Evolutionary conservation across 805 yeast genomes (phyloP).

Genomic region (Cephaloascus albidus): DNA sequence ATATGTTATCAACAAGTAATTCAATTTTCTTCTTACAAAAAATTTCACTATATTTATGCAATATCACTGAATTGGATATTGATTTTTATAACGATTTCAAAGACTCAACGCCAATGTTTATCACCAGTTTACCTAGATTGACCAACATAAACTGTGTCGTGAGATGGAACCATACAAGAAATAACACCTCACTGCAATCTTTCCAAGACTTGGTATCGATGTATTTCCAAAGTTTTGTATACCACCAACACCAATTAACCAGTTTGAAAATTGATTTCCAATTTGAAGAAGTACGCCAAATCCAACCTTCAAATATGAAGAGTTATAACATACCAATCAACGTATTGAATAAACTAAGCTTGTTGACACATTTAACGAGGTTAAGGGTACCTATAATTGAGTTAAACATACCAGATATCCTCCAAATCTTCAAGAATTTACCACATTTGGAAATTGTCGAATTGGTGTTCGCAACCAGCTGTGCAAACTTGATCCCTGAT

Average conservation of each 20-base stretch:
- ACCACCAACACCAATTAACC: constrained; percentile 2
- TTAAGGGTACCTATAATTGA: constrained; percentile 6
- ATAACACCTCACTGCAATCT: constrained; percentile 1
- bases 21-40: constrained; percentile 3
- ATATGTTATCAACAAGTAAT: background rate
- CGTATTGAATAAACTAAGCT: constrained; percentile 1
- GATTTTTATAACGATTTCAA: constrained; percentile 8
- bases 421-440: constrained; percentile 1
- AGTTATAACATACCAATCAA: constrained; percentile 1
- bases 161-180: background rate
- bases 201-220: constrained; percentile 1
- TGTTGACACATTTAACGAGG: constrained; percentile 1
- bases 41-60: constrained; percentile 4
- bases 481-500: too few species aligned
- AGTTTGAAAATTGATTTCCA: constrained; percentile 3
- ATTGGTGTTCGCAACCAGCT: too few species aligned
- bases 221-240: constrained; percentile 2
- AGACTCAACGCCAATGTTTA: constrained; percentile 2
- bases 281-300: constrained; percentile 1
- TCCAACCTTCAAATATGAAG: constrained; percentile 1
- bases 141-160: background rate
- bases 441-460: constrained; percentile 2
- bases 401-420: constrained; percentile 3
- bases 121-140: constrained; percentile 1
- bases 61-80: constrained; percentile 3